Evolutionary conservation across 371 early-diverging fungal genomes (phyloP), one percentile per base, ranked within the genome.

Genomic region (Pancytospora philotis): DNA sequence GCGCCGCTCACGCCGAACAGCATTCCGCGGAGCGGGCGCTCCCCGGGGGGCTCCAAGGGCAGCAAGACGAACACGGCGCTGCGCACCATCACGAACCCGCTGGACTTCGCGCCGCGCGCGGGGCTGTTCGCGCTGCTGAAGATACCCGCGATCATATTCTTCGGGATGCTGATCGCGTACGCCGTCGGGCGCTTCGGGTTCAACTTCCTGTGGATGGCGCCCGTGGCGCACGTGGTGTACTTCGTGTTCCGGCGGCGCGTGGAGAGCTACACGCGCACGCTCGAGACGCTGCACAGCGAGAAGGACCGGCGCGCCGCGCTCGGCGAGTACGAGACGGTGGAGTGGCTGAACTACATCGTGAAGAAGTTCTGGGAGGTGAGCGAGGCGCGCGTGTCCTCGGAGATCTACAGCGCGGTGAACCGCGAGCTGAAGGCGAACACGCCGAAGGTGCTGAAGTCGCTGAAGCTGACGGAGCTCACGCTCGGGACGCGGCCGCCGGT

Each of bases 341-440:
- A 91, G 66, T 97, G 98, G 98, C 78, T 97, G 62, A 97, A 97
- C 80, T 86, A 85, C 73, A 89, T 94, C 76, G 75, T 92, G 66
- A 79, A 76, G 31, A 81, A 84, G 62, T 89, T 93, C 76, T 97
- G 98, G 98, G 82, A 87, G 25, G 89, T 90, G 55, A 89, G 87
- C 68, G 98, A 97, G 80, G 91, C 93, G 8, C 84, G 85, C 0
- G 78, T 95, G 41, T 87, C 90, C 57, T 85, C 39, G 87, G 89
- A 80, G 81, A 81, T 22, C 83, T 85, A 88, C 48, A 86, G 85
- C 59, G 85, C 87, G n/a, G 76, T 79, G 0, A 80, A 77, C 66
- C 68, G 76, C 10, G 72, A 73, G 19, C 73, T 82, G 27, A 34
- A 71, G 30, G 72, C 75, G 32, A 68, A 75, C 1, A 72, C 74